Conservation (phyloP, 2,329 filamentous ascomycete species). For the Colletotrichum lupini region DNA sequence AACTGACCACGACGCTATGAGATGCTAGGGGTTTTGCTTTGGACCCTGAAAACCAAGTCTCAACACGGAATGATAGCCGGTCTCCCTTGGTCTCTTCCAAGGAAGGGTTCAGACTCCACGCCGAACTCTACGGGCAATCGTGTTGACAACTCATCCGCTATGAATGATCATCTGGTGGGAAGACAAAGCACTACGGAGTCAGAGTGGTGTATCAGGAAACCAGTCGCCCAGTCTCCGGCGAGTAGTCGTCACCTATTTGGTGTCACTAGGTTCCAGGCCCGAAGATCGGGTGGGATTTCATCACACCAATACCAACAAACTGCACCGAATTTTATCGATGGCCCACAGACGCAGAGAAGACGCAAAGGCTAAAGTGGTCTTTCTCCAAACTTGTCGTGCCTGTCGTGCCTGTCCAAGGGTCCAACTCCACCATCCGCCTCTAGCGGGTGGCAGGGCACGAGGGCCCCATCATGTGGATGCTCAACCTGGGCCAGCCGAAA, state of each 20-base stretch:
- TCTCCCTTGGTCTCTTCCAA: background rate
- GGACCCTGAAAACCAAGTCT: slow-evolving; percentile 30
- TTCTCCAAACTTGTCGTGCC: background rate
- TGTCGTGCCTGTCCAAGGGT: slow-evolving; percentile 28
- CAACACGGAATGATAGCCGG: slow-evolving; percentile 20
- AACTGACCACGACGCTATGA: slow-evolving; percentile 17
- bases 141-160: slow-evolving; percentile 26
- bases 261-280: slow-evolving; percentile 1
- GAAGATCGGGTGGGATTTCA: background rate
- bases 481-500: slow-evolving; percentile 20
- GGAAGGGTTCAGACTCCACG: slow-evolving; percentile 12
- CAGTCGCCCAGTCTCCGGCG: background rate
- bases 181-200: background rate
- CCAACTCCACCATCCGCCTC: slow-evolving; percentile 24
- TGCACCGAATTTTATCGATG: slow-evolving; percentile 16
- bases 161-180: slow-evolving; percentile 6
- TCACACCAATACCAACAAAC: slow-evolving; percentile 6
- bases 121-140: background rate
- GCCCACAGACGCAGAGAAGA: slow-evolving; percentile 10
- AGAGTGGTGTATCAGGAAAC: background rate
- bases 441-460: slow-evolving; percentile 25
- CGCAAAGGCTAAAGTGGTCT: slow-evolving; percentile 13
- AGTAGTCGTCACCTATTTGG: slow-evolving; percentile 1
- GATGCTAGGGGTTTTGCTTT: background rate
- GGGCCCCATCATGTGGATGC: slow-evolving; percentile 8